Conservation (phyloP, 441 rosid genomes). For the Corymbia citriodora region DNA sequence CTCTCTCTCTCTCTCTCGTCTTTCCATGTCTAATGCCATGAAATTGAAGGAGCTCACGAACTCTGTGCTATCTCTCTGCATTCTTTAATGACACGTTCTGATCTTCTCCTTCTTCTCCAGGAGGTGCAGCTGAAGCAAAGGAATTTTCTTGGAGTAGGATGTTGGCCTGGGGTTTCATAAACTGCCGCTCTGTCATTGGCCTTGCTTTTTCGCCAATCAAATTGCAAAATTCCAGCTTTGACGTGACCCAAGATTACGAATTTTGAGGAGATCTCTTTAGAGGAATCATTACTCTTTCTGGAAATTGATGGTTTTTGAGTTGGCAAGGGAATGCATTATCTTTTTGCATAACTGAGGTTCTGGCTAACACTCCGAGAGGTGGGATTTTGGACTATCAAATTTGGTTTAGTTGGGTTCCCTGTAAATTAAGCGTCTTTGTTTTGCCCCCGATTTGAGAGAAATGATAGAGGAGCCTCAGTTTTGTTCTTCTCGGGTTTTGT, state of each 20-base stretch:
- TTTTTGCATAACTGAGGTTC: conserved; percentile 3
- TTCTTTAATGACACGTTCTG: not conserved
- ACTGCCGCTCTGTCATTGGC: not conserved
- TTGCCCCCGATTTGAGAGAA: not conserved
- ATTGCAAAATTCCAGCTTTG: not conserved
- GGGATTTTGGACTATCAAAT: not conserved
- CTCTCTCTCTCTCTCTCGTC: not conserved
- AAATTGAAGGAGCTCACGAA: not conserved
- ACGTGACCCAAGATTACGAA: not conserved
- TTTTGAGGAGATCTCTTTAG: not conserved
- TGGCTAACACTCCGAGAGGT: not conserved
- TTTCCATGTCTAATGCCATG: not conserved
- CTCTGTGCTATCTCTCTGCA: not conserved
- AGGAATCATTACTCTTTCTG: not conserved
- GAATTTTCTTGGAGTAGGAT: not conserved
- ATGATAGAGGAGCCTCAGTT: conserved; percentile 54
- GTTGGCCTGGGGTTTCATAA: not conserved
- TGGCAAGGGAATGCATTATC: not conserved
- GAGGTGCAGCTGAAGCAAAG: conserved; percentile 4
- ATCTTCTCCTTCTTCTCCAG: not conserved
- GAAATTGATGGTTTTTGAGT: conserved; percentile 1
- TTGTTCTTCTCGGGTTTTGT: conserved; percentile 43
- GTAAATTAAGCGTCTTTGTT: not conserved
- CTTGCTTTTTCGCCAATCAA: not conserved
- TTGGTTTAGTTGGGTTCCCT: not conserved